A percentile compares a stretch with the other conserved stretches of the same genome.
These are phyloP conservation scores for Floccularia luteovirens DNA, from an alignment of 768 basidiomycete species.

Conservation along the genomic window DNA sequence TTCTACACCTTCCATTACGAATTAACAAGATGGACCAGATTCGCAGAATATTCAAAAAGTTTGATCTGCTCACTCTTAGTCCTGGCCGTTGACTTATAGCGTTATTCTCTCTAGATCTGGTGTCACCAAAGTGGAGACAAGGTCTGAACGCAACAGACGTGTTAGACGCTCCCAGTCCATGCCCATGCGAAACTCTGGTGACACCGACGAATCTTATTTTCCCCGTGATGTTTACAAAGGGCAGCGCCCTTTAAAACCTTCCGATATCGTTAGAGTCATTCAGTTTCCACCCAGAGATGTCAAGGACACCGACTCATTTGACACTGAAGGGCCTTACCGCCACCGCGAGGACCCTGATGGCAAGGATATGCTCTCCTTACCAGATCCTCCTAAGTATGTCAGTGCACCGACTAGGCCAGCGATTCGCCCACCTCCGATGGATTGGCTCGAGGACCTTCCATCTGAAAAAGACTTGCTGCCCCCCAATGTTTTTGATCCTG, in stretches of 20 bases:
- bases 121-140: background rate
- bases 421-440: background rate
- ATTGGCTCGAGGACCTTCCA: too few species aligned
- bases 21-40: too few species aligned
- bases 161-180: conserved; percentile 16
- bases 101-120: background rate
- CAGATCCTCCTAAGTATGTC: conserved; percentile 5
- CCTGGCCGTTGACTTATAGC: background rate
- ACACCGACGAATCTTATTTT: conserved; percentile 10
- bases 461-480: too few species aligned
- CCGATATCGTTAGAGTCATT: conserved; percentile 8
- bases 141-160: conserved; percentile 7
- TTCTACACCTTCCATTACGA: too few species aligned
- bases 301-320: background rate
- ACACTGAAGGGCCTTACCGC: conserved; percentile 1
- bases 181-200: conserved; percentile 13
- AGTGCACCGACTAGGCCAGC: background rate
- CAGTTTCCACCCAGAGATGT: conserved; percentile 7
- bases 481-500: too few species aligned
- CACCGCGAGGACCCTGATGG: conserved; percentile 4
- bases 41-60: too few species aligned
- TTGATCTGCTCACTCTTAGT: too few species aligned
- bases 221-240: conserved; percentile 9
- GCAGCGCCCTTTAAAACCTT: conserved; percentile 6
- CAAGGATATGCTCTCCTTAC: conserved; percentile 7